A percentile compares a stretch with the other conserved stretches of the same genome.
Evolutionary conservation across 352 stramenopile genomes (phyloP).

Genomic region (Phytophthora citricola): DNA sequence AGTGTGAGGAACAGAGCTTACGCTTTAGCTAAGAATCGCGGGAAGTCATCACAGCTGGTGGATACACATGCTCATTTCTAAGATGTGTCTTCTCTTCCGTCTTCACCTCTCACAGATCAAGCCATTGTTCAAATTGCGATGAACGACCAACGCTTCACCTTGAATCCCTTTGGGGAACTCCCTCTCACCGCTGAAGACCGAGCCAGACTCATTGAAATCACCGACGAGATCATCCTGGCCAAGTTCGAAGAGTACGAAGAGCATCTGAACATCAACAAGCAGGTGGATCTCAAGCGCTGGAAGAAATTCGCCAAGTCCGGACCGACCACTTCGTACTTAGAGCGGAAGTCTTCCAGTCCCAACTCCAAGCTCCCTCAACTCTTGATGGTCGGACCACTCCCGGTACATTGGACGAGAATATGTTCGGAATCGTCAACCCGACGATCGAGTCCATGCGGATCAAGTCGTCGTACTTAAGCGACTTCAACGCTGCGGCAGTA

Average conservation of each 20-base stretch:
- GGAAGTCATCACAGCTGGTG: constrained; percentile 23
- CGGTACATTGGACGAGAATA: constrained; percentile 38
- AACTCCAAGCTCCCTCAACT: constrained; percentile 25
- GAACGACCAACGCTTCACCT: constrained; percentile 21
- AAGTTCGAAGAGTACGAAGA: constrained; percentile 28
- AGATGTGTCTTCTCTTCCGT: constrained; percentile 9
- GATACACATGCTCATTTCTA: neutral
- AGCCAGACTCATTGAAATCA: constrained; percentile 2
- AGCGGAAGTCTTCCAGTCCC: constrained; percentile 11
- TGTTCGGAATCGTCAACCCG: constrained; percentile 41
- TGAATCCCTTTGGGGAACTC: constrained; percentile 15
- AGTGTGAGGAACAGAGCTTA: neutral
- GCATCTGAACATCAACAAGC: constrained; percentile 17
- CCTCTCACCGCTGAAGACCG: constrained; percentile 3
- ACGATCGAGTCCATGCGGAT: constrained; percentile 31
- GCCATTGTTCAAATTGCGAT: constrained; percentile 26
- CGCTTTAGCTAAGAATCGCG: neutral
- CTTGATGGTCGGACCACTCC: constrained; percentile 30
- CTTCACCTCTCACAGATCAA: neutral
- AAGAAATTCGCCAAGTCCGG: constrained; percentile 21
- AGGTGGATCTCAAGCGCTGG: constrained; percentile 9
- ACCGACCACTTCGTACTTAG: constrained; percentile 12
- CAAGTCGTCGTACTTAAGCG: constrained; percentile 21
- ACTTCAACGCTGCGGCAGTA: constrained; percentile 41
- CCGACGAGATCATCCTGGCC: constrained; percentile 6